A percentile compares a stretch with the other conserved stretches of the same genome.
Evolutionary conservation across 1,284 basidiomycete genomes (phyloP).

Genomic region (Malassezia equina): DNA sequence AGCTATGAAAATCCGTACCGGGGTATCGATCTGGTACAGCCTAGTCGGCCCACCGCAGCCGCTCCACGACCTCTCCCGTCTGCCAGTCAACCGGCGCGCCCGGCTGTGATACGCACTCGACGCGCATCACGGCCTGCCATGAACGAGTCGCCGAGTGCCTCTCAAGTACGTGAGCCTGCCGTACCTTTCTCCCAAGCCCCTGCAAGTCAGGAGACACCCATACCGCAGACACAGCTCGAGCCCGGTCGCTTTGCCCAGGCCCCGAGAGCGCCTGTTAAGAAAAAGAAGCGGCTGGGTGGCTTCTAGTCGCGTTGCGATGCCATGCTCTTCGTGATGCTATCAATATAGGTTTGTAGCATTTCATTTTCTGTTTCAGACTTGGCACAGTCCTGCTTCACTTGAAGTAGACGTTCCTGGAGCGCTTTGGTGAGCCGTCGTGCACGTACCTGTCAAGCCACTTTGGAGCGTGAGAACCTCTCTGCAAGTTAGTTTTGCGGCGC

Average conservation of each 20-base stretch:
- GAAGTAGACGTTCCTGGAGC: conserved; percentile 28
- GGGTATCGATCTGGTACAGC: not conserved
- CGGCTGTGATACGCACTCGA: not conserved
- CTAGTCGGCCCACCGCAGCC: not conserved
- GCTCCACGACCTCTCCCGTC: not conserved
- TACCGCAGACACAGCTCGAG: conserved; percentile 10
- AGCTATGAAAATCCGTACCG: conserved; percentile 8
- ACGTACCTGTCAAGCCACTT: conserved; percentile 27
- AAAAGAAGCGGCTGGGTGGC: conserved; percentile 13
- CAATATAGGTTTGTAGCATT: conserved; percentile 45
- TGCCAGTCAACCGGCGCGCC: conserved; percentile 1
- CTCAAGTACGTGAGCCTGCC: not conserved
- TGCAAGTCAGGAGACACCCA: not conserved
- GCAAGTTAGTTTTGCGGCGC: not conserved
- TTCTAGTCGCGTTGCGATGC: conserved; percentile 28
- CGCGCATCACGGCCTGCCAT: not conserved
- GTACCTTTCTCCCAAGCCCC: not conserved
- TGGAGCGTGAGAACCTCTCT: conserved; percentile 40
- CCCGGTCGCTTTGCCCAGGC: conserved; percentile 13
- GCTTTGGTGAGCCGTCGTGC: conserved; percentile 11
- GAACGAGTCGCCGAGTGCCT: not conserved
- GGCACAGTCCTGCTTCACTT: conserved; percentile 40
- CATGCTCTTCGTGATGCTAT: conserved; percentile 47
- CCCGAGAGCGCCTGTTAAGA: not conserved
- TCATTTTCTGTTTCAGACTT: conserved; percentile 46